Evolutionary conservation across 495 filamentous ascomycete genomes (phyloP).

Genomic region (Cenococcum geophilum): DNA sequence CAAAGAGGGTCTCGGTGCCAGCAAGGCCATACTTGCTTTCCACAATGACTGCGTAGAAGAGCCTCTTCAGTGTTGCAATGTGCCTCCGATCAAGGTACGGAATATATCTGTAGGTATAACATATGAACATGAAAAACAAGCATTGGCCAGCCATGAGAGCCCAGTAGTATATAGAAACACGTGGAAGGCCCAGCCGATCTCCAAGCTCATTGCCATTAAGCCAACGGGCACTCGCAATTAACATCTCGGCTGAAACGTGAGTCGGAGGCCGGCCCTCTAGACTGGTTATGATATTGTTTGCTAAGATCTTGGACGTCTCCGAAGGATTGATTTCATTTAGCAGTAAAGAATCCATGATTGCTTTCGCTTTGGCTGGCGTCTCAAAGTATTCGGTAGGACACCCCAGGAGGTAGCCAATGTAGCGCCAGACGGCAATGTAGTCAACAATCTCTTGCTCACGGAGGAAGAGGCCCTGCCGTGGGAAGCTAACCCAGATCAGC

Average conservation of each 20-base stretch:
- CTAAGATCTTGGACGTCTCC: conserved; percentile 53
- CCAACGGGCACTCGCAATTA: conserved; percentile 61
- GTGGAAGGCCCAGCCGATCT: conserved; percentile 54
- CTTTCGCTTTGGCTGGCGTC: conserved; percentile 48
- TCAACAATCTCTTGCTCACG: conserved; percentile 56
- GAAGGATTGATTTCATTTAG: conserved; percentile 60
- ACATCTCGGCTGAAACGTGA: conserved; percentile 51
- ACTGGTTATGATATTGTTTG: conserved; percentile 66
- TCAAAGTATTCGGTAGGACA: conserved; percentile 55
- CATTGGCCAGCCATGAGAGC: conserved; percentile 62
- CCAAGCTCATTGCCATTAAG: conserved; percentile 60
- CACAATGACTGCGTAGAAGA: conserved; percentile 51
- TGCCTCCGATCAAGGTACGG: conserved; percentile 52
- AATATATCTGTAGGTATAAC: conserved; percentile 52
- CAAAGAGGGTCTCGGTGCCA: conserved; percentile 49
- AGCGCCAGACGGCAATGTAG: conserved; percentile 71
- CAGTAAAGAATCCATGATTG: conserved; percentile 59
- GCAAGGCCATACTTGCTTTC: conserved; percentile 51
- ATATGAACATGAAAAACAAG: conserved; percentile 52
- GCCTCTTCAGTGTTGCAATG: conserved; percentile 49
- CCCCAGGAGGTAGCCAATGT: conserved; percentile 66
- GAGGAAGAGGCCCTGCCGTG: conserved; percentile 65
- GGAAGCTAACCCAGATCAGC: conserved; percentile 62
- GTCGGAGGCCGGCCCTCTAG: conserved; percentile 58
- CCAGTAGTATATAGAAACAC: conserved; percentile 52